Percentiles rank a stretch among this genome's conserved stretches.
Conservation (phyloP, 2,329 filamentous ascomycete genomes). For the Orbilia javanica region DNA sequence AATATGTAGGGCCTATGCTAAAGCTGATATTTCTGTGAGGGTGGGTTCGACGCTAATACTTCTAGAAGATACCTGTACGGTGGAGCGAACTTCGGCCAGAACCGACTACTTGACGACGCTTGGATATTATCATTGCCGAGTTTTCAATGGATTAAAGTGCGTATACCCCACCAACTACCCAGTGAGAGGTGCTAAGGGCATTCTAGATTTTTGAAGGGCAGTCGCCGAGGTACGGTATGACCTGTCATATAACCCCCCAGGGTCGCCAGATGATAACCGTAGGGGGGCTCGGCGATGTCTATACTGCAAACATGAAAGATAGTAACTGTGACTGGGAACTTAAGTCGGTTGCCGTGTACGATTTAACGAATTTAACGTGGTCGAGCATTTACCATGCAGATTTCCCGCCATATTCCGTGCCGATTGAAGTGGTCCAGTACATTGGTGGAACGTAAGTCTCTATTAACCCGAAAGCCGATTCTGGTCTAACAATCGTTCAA, state of each 20-base stretch:
- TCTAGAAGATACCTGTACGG: constrained; percentile 38
- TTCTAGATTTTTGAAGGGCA: constrained; percentile 44
- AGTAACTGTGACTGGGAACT: constrained; percentile 42
- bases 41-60: background rate
- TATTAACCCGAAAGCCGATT: background rate
- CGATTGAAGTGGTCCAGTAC: constrained; percentile 37
- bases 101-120: constrained; percentile 55
- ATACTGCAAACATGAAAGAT: constrained; percentile 39
- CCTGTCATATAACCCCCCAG: constrained; percentile 31
- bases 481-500: background rate
- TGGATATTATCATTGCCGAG: constrained; percentile 61
- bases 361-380: constrained; percentile 34
- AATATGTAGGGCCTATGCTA: constrained; percentile 23
- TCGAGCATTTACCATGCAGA: constrained; percentile 29
- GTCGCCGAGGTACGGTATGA: constrained; percentile 35
- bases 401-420: constrained; percentile 11
- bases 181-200: background rate
- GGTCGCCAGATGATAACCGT: constrained; percentile 48
- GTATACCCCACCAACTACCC: background rate
- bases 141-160: constrained; percentile 61
- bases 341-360: constrained; percentile 41
- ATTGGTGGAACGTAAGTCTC: constrained; percentile 43
- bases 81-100: constrained; percentile 7
- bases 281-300: constrained; percentile 34
- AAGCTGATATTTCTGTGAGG: background rate